Evolutionary conservation across 805 yeast genomes (phyloP), one percentile per base, ranked within the genome.

Genomic region (Candida xiaguanensis): DNA sequence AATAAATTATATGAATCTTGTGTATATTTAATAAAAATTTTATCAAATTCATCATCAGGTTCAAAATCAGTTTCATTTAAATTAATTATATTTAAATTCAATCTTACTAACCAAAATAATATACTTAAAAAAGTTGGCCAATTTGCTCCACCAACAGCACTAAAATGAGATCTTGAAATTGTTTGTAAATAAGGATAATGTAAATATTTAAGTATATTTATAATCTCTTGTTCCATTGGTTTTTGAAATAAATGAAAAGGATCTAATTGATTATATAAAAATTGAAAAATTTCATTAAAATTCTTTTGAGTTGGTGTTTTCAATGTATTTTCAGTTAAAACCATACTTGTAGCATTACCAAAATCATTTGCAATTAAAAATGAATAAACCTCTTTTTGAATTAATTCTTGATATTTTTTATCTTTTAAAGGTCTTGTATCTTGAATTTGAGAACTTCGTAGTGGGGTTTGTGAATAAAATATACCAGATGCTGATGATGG

Each of bases 131-230:
- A 85, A 6, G 75, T 74, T 9, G 86, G 88, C 96, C 96, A 89
- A 48, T 80, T 80, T 35, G 83, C 80, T 2, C 95, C 95, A 5
- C 96, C 96, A 9, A 87, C 96, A 0, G 96, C 96, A 27, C 89
- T 78, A 27, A 89, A 81, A 55, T 87, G 95, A 1, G 93, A 82
- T 52, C 89, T 82, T 58, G 83, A 85, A 28, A 90, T 80, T 0
- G 85, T 68, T 29, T 85, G 95, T 42, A 87, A 59, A 56, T 82
- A 87, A 1, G 97, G 96, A 51, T 89, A 89, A 35, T 76, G 77
- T 44, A 88, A 57, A 26, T 70, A 70, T 53, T 78, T 82, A 49
- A 89, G 63, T 14, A 86, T 62, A 14, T 75, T 71, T 45, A 80
- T 83, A 3, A 88, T 84, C 45, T 89, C 96, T 34, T 76, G 71